These are phyloP conservation scores for Eucalyptus virginea DNA, from an alignment of 345 rosid genomes.

Conservation along the genomic window DNA sequence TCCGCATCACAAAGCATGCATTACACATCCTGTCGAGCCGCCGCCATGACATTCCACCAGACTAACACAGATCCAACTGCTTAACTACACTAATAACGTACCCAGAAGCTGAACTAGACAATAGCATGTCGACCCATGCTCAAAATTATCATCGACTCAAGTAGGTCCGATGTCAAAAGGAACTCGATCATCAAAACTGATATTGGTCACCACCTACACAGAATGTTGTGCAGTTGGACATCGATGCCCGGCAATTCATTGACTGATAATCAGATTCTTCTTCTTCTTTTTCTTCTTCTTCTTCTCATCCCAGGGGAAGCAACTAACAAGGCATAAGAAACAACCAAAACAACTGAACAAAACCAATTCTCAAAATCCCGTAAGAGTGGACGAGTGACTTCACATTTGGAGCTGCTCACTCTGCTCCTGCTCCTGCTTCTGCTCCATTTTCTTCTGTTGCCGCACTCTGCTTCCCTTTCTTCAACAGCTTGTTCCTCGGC, in stretches of 20 bases:
- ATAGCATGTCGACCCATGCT: not conserved
- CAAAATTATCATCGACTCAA: not conserved
- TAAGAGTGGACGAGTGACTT: not conserved
- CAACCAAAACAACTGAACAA: not conserved
- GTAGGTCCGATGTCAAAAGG: not conserved
- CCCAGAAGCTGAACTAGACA: not conserved
- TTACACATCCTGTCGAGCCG: not conserved
- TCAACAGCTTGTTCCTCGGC: slow-evolving; percentile 50
- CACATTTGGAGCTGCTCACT: not conserved
- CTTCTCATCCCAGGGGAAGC: not conserved
- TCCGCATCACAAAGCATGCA: not conserved
- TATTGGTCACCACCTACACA: not conserved
- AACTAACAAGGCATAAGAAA: not conserved
- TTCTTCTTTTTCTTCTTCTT: not conserved
- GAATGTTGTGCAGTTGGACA: not conserved
- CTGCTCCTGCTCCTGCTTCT: not conserved
- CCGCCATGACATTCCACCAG: not conserved
- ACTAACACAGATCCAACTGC: not conserved
- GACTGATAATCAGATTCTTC: not conserved
- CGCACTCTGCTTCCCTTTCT: slow-evolving; percentile 3
- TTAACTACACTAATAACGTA: not conserved
- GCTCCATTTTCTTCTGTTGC: not conserved
- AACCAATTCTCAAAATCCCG: not conserved
- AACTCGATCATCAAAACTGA: not conserved
- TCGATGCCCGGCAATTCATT: not conserved